Conservation (phyloP, 2,329 filamentous ascomycete genomes). For the Onygena corvina region DNA sequence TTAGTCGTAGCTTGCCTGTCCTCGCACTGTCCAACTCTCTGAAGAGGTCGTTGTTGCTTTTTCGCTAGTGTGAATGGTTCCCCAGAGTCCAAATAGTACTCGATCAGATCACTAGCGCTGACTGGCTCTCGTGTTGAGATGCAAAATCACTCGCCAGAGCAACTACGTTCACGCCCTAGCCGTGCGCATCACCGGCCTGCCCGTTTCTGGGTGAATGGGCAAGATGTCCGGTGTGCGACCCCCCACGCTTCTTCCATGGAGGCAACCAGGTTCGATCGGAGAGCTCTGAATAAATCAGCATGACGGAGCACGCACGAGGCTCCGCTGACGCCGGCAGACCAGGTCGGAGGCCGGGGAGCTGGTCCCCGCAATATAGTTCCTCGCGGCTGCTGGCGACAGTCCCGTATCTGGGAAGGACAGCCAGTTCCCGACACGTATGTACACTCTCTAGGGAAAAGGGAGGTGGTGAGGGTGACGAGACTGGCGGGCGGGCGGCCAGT, state of each 20-base stretch:
- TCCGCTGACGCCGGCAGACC: not conserved
- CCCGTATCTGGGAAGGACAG: constrained; percentile 1
- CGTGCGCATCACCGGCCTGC: no score
- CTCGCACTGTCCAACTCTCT: not conserved
- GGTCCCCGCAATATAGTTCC: no score
- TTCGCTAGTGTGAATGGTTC: not conserved
- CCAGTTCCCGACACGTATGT: not conserved
- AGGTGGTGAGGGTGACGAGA: not conserved
- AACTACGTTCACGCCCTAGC: no score
- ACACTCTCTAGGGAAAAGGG: not conserved
- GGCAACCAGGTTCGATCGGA: no score
- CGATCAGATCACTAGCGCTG: not conserved
- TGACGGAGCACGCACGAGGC: no score
- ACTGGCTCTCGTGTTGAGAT: not conserved
- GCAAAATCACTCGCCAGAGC: no score
- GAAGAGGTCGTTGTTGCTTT: not conserved
- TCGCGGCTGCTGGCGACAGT: not conserved
- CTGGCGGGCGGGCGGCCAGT: not conserved
- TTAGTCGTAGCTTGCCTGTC: no score
- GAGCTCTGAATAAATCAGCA: no score
- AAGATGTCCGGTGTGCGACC: no score
- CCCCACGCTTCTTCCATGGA: no score
- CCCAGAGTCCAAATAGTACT: not conserved
- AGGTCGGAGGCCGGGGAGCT: not conserved
- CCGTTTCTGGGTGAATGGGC: no score